These are phyloP conservation scores for Fraxinus floribunda DNA, from an alignment of 305 asterid species.

Conservation along the genomic window DNA sequence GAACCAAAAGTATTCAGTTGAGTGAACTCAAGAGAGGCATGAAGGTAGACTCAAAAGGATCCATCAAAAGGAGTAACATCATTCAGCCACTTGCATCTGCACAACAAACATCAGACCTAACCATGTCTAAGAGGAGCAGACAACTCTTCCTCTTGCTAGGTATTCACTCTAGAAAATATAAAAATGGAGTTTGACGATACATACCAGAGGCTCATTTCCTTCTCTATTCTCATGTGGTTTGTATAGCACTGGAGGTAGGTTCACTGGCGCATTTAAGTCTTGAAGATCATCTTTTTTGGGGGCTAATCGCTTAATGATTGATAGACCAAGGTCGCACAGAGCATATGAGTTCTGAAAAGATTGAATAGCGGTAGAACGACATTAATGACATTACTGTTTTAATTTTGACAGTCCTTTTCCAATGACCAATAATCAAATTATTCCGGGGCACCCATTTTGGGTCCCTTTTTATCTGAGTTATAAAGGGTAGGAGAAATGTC, in stretches of 20 bases:
- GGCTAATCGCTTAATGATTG: slow-evolving; percentile 59
- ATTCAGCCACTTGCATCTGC: not conserved
- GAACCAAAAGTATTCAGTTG: not conserved
- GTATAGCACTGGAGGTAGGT: slow-evolving; percentile 60
- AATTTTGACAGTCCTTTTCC: slow-evolving; percentile 12
- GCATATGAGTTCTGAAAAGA: slow-evolving; percentile 72
- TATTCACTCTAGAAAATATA: slow-evolving; percentile 14
- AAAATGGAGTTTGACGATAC: slow-evolving; percentile 23
- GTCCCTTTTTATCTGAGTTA: slow-evolving; percentile 1
- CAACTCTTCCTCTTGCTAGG: slow-evolving; percentile 11
- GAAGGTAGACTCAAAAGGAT: not conserved
- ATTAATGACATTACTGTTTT: slow-evolving; percentile 21
- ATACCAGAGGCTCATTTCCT: slow-evolving; percentile 60
- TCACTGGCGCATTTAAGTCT: slow-evolving; percentile 50
- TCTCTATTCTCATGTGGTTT: slow-evolving; percentile 61
- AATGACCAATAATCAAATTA: not conserved
- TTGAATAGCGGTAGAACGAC: slow-evolving; percentile 25
- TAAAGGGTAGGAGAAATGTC: slow-evolving; percentile 5
- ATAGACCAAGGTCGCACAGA: slow-evolving; percentile 76
- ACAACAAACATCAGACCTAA: slow-evolving; percentile 1
- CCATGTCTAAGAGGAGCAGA: not conserved
- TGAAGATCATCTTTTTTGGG: slow-evolving; percentile 55
- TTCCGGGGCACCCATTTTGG: not conserved
- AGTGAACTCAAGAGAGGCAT: not conserved
- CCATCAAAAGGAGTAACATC: not conserved